Evolutionary conservation across 257 asterid genomes (phyloP), one percentile per base, ranked within the genome.

Genomic region (Datura wrightii): DNA sequence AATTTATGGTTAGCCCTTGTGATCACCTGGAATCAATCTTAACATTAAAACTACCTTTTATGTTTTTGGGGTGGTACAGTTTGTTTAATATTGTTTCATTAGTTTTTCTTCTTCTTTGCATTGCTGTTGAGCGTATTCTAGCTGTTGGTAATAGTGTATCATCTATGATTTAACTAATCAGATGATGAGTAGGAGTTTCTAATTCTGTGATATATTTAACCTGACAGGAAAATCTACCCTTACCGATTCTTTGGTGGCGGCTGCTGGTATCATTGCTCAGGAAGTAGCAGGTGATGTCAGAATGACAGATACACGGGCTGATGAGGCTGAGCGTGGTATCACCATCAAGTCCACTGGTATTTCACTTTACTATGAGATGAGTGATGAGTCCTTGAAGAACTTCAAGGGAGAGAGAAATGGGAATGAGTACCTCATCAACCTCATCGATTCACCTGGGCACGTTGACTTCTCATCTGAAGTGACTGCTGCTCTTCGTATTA

Each of bases 391-490:
- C 6, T 83, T 89, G 58, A 83, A 79, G 87, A 78, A 24, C 54
- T 86, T 2, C 85, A 89, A 54, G 34, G 91, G 91, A 46, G 87
- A 85, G 50, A 48, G 89, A 39, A 9, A 31, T 1, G 91, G 91
- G 37, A 89, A 86, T 24, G 89, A 89, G 85, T 89, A 89, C 87
- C 88, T 89, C 66, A 89, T 86, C 53, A 88, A 88, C 67, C 89
- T 88, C 62, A 86, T 86, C 5, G 91, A 89, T 86, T 89, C 91
- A 48, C 89, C 89, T 39, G 91, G 89, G 10, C 89, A 86, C 46
- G 91, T 88, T 37, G 91, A 88, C 84, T 88, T 88, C 72, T 88
- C 91, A 31, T 88, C 87, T 36, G 91, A 88, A 83, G 91, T 88
- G 72, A 88, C 88, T 0, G 88, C 89, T 83, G 87, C 89, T 3